Conservation (phyloP, 2,329 filamentous ascomycete genomes). For the Endothia cerciana region DNA sequence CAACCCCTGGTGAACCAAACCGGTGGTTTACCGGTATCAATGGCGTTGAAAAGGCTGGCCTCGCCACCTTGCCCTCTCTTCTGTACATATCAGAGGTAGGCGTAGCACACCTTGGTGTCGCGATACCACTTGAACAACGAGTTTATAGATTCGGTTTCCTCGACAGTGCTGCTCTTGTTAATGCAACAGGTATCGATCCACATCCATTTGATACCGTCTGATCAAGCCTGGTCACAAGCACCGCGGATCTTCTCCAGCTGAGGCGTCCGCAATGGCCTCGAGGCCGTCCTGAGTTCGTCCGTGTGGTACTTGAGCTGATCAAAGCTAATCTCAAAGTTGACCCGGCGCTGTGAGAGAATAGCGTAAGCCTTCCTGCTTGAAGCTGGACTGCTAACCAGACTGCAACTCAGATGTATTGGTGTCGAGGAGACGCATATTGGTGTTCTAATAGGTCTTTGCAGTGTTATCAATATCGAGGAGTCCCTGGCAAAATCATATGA, state of each 20-base stretch:
- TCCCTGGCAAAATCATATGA: no score
- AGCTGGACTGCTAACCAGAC: background rate
- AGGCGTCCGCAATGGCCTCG: background rate
- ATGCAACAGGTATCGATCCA: slow-evolving; percentile 25
- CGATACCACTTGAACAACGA: slow-evolving; percentile 18
- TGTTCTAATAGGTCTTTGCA: background rate
- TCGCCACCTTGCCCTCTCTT: background rate
- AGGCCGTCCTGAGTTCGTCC: slow-evolving; percentile 2
- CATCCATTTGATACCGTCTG: slow-evolving; percentile 11
- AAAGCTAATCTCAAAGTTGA: background rate
- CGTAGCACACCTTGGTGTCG: slow-evolving; percentile 13
- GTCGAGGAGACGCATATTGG: slow-evolving; percentile 10
- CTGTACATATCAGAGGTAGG: slow-evolving; percentile 19
- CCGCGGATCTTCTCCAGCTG: slow-evolving; percentile 18
- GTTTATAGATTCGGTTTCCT: slow-evolving; percentile 15
- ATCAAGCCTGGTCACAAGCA: slow-evolving; percentile 8
- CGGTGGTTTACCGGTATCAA: background rate
- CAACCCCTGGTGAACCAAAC: slow-evolving; percentile 24
- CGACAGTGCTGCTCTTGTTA: slow-evolving; percentile 15
- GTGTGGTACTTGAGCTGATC: background rate
- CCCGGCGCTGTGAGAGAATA: slow-evolving; percentile 9
- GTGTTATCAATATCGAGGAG: no score
- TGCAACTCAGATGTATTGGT: background rate
- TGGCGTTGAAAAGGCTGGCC: background rate
- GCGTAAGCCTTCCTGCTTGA: background rate